A percentile compares a stretch with the other conserved stretches of the same genome.
phyloP scores from a whole-genome alignment of 371 early-diverging fungal species.

The Dinochytrium kinnereticum region DNA sequence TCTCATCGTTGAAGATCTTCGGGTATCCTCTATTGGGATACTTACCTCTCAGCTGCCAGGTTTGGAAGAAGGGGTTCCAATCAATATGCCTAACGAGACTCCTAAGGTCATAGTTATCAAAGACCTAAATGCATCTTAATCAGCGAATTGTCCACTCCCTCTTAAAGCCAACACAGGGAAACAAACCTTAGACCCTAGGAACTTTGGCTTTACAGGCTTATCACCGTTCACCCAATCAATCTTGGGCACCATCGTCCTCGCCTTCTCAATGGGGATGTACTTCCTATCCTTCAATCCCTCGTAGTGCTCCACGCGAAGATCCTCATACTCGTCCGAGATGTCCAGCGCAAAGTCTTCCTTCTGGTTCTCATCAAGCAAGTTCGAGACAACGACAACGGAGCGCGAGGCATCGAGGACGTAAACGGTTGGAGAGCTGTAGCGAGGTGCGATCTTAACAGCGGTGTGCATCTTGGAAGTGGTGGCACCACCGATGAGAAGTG shows the following conservation, averaged over 20 bases:
- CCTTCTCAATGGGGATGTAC: conserved; percentile 69
- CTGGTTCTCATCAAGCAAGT: conserved; percentile 74
- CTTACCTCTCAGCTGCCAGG: conserved; percentile 92
- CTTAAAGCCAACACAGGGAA: no score
- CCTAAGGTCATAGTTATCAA: conserved; percentile 74
- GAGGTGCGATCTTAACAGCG: conserved; percentile 93
- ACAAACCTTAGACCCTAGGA: conserved; percentile 71
- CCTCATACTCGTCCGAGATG: conserved; percentile 89
- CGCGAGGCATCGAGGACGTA: conserved; percentile 56
- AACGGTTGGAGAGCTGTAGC: conserved; percentile 51
- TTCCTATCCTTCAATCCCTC: conserved; percentile 85
- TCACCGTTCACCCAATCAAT: conserved; percentile 69
- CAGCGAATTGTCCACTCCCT: background rate
- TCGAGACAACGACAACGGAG: conserved; percentile 69
- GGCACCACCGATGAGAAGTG: conserved; percentile 89
- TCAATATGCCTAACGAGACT: conserved; percentile 79
- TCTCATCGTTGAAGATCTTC: conserved; percentile 92
- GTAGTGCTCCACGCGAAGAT: conserved; percentile 91
- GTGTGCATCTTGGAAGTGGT: conserved; percentile 95
- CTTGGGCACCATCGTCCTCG: conserved; percentile 64
- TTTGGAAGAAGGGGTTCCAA: conserved; percentile 97
- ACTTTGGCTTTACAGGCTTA: conserved; percentile 75
- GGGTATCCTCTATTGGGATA: conserved; percentile 96
- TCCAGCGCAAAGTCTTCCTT: conserved; percentile 84
- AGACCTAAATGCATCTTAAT: conserved; percentile 43